Evolutionary conservation across 2,329 filamentous ascomycete species (phyloP), one percentile per base, ranked within the genome.

Genomic region (Neurospora sp.): DNA sequence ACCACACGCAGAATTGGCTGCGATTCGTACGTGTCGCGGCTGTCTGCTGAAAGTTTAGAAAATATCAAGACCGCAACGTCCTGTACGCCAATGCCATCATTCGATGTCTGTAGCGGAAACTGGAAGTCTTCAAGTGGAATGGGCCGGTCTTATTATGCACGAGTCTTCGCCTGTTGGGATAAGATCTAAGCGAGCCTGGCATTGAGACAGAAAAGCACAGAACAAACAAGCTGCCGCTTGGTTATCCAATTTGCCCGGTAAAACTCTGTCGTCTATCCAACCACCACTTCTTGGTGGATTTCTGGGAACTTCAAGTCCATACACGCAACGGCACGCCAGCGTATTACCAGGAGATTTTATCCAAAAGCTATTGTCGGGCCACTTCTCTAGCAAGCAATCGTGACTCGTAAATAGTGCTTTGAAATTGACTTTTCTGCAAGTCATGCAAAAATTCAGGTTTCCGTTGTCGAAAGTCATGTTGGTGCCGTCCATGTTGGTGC

Each of bases 331-430:
- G 15, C 40, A 42, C 40, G 2, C 40, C 11, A 5, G 17, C n/a
- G 2, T n/a, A 11, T 23, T 4, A 28, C 3, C 1, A 28, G 28
- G n/a, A 8, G 3, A 1, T n/a, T 1, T 9, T 4, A 39, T 13
- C 10, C 0, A 0, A 11, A 5, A 2, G 11, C 11, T 1, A 1
- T 58, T 13, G 4, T 5, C 1, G 28, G 4, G 3, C 23, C 1
- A 1, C 23, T 28, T 28, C 28, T 28, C 28, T 28, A 28, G 28
- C 28, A 28, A 28, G 28, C 28, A 28, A 28, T 28, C 28, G 28
- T 28, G 28, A 28, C 28, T 28, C 7, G 0, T 0, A 11, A 33
- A 58, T 8, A 58, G 52, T 33, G 52, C 33, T 0, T 58, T 2
- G 23, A 58, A 33, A 6, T 58, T 9, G 3, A 17, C 3, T 10